Conservation (phyloP, 1,284 basidiomycete species). For the Blastosporella zonata region DNA sequence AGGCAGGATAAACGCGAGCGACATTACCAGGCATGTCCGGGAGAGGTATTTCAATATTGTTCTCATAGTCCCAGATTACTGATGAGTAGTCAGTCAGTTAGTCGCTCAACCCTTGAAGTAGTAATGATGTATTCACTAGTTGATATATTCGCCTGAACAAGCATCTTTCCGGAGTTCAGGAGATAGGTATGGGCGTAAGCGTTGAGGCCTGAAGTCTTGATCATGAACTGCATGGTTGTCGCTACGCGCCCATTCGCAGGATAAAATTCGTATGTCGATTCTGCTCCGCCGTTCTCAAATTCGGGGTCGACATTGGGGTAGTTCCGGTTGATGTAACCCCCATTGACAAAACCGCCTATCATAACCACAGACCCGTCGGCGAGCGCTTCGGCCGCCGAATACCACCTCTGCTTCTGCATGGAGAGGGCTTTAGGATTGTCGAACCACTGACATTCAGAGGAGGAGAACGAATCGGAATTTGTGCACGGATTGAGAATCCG, state of each 20-base stretch:
- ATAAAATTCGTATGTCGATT: conserved; percentile 79
- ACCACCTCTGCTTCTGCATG: conserved; percentile 83
- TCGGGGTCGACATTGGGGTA: conserved; percentile 50
- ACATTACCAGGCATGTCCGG: conserved; percentile 59
- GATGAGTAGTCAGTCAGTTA: too few species aligned
- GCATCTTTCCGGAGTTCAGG: conserved; percentile 79
- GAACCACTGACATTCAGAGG: conserved; percentile 69
- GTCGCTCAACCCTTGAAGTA: too few species aligned
- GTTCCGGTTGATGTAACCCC: conserved; percentile 87
- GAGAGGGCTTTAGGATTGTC: conserved; percentile 65
- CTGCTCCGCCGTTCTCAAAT: conserved; percentile 39
- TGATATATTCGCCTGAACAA: conserved; percentile 70
- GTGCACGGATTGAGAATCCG: conserved; percentile 78
- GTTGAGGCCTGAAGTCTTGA: conserved; percentile 84
- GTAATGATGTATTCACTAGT: conserved; percentile 14
- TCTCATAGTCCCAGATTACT: conserved; percentile 67
- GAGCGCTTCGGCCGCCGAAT: conserved; percentile 81
- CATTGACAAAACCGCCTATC: conserved; percentile 80
- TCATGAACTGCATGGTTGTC: conserved; percentile 74
- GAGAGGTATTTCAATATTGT: conserved; percentile 55
- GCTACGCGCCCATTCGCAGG: conserved; percentile 57
- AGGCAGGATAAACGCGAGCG: conserved; percentile 67
- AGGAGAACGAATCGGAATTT: conserved; percentile 46
- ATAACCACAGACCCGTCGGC: conserved; percentile 67
- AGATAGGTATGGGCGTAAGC: conserved; percentile 86